A percentile compares a stretch with the other conserved stretches of the same genome.
Evolutionary conservation across 1,284 basidiomycete genomes (phyloP).

Genomic region (Termitomyces sp.): DNA sequence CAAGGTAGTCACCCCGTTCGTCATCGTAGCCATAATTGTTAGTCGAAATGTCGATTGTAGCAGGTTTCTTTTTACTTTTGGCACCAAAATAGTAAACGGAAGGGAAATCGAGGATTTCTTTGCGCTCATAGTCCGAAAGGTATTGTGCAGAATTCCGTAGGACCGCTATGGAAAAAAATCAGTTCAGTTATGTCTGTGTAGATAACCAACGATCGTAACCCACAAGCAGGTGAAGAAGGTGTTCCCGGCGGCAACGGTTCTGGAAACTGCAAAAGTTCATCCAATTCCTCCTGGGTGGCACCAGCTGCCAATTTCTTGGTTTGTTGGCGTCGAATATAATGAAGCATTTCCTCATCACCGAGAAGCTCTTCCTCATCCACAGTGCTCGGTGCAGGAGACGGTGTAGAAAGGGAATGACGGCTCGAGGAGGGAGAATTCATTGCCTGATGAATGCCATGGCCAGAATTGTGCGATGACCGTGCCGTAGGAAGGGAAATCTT

Average conservation of each 20-base stretch:
- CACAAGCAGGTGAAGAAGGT: conserved; percentile 70
- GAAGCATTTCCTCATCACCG: conserved; percentile 96
- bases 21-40: conserved; percentile 98
- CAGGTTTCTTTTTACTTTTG: conserved; percentile 76
- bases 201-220: conserved; percentile 23
- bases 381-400: conserved; percentile 69
- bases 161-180: conserved; percentile 40
- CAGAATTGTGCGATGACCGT: conserved; percentile 47
- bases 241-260: conserved; percentile 75
- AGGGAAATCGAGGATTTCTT: conserved; percentile 88
- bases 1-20: conserved; percentile 94
- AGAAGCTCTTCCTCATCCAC: conserved; percentile 87
- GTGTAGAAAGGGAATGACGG: conserved; percentile 72
- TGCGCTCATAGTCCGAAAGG: conserved; percentile 82
- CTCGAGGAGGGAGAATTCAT: conserved; percentile 66
- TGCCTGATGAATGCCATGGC: conserved; percentile 48
- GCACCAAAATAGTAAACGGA: conserved; percentile 83
- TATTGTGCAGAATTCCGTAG: conserved; percentile 58
- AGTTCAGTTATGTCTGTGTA: conserved; percentile 11
- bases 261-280: conserved; percentile 89
- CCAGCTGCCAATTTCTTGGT: conserved; percentile 84
- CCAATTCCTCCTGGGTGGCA: conserved; percentile 80
- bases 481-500: conserved; percentile 63
- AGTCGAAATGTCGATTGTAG: conserved; percentile 64
- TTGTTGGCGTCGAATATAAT: conserved; percentile 88